A percentile compares a stretch with the other conserved stretches of the same genome.
These are phyloP conservation scores for Agaricus bisporus DNA, from an alignment of 768 basidiomycete species.

Conservation along the genomic window DNA sequence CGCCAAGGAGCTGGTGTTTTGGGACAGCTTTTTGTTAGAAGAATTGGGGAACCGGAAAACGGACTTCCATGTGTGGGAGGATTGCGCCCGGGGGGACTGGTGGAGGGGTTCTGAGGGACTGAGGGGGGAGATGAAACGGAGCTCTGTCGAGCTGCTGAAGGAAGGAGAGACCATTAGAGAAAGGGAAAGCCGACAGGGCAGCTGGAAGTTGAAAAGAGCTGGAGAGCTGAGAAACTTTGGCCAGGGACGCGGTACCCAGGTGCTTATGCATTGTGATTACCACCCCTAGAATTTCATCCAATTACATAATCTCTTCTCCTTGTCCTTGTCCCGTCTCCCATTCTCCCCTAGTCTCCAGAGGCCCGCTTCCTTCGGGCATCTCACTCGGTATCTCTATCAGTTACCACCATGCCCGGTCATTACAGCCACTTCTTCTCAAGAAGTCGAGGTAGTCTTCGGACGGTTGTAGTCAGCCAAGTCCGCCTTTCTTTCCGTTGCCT, in stretches of 20 bases:
- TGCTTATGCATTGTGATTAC: constrained; percentile 22
- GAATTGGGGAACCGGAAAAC: constrained; percentile 64
- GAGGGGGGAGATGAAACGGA: constrained; percentile 16
- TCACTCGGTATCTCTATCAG: background rate
- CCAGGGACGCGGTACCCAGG: constrained; percentile 18
- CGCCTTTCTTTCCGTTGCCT: background rate
- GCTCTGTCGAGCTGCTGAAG: constrained; percentile 16
- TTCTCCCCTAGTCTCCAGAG: background rate
- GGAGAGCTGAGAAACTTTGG: constrained; percentile 10
- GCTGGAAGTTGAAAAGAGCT: constrained; percentile 12
- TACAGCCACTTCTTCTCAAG: too few species aligned
- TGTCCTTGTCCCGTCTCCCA: background rate
- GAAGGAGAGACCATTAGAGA: constrained; percentile 21
- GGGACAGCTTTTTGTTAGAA: constrained; percentile 54
- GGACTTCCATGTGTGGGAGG: constrained; percentile 55
- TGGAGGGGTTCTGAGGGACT: constrained; percentile 19
- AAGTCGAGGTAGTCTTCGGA: too few species aligned
- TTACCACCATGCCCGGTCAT: too few species aligned
- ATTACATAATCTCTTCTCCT: constrained; percentile 23
- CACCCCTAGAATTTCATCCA: constrained; percentile 19
- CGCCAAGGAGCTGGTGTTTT: constrained; percentile 36
- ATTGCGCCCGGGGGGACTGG: constrained; percentile 25
- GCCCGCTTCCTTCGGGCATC: background rate
- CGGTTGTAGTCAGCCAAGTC: too few species aligned
- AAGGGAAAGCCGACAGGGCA: constrained; percentile 12